Conservation (phyloP, 192 early-diverging fungal genomes). For the Pilaira anomala region DNA sequence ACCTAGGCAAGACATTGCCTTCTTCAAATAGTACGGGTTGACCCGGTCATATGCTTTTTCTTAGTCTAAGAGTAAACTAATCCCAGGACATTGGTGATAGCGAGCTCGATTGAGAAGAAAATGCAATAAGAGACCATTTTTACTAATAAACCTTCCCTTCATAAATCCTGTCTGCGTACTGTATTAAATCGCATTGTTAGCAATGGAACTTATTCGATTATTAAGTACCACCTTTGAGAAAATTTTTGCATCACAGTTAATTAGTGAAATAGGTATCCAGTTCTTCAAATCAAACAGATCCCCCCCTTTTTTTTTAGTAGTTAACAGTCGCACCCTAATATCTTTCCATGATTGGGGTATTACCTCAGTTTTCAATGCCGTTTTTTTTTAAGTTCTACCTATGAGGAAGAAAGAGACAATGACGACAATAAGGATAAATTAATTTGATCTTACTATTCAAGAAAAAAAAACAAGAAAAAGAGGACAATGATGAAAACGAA, state of each 20-base stretch:
- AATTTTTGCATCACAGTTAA: conserved; percentile 13
- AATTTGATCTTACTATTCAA: too few relatives aligned
- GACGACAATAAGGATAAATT: too few relatives aligned
- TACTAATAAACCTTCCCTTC: conserved; percentile 2
- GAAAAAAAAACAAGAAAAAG: too few relatives aligned
- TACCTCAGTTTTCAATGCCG: too few relatives aligned
- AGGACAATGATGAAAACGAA: too few relatives aligned
- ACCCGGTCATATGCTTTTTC: conserved; percentile 34
- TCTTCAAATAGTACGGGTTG: conserved; percentile 13
- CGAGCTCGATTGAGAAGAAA: not conserved
- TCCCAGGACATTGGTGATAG: not conserved
- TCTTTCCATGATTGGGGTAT: not conserved
- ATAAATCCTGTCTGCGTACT: conserved; percentile 24
- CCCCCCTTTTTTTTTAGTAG: conserved; percentile 28
- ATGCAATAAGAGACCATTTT: conserved; percentile 15
- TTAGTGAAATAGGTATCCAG: conserved; percentile 15
- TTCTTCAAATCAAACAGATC: conserved; percentile 15
- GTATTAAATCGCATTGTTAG: conserved; percentile 2
- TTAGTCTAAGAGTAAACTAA: conserved; percentile 27
- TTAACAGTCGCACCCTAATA: conserved; percentile 11
- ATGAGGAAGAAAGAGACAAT: too few relatives aligned
- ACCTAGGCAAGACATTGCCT: not conserved
- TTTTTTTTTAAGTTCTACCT: too few relatives aligned
- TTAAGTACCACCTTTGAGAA: conserved; percentile 5
- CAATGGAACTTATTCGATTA: not conserved